A percentile compares a stretch with the other conserved stretches of the same genome.
phyloP scores from a whole-genome alignment of 805 yeast species.

The Zygoascus tannicola region DNA sequence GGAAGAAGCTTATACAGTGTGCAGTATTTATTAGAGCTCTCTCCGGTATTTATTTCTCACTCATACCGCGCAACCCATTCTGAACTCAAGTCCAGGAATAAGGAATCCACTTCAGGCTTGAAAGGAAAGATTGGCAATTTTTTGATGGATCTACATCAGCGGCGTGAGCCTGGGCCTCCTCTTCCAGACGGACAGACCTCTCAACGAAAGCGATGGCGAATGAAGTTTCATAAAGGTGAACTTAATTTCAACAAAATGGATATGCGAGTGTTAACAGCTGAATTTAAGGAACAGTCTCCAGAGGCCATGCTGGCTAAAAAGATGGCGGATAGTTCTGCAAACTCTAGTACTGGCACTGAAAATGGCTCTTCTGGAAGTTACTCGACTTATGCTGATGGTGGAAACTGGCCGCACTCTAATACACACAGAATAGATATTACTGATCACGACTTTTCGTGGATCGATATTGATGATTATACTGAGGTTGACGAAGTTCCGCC shows the following conservation, averaged over 20 bases:
- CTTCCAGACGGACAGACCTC: slow-evolving; percentile 25
- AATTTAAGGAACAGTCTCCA: slow-evolving; percentile 47
- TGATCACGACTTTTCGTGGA: slow-evolving; percentile 45
- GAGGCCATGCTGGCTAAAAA: slow-evolving; percentile 32
- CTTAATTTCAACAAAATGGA: slow-evolving; percentile 63
- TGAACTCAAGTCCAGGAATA: slow-evolving; percentile 8
- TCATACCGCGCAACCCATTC: slow-evolving; percentile 45
- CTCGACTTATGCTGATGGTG: slow-evolving; percentile 15
- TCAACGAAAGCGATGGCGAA: slow-evolving; percentile 30
- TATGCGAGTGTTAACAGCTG: slow-evolving; percentile 54
- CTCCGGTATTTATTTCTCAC: slow-evolving; percentile 69
- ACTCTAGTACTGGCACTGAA: slow-evolving; percentile 3
- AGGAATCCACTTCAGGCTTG: slow-evolving; percentile 51
- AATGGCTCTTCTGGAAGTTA: slow-evolving; percentile 9
- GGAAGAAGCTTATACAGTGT: slow-evolving; percentile 67
- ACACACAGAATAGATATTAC: slow-evolving; percentile 23
- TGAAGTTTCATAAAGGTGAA: slow-evolving; percentile 59
- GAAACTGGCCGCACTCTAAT: slow-evolving; percentile 16
- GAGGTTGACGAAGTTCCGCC: slow-evolving; percentile 44
- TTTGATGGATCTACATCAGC: slow-evolving; percentile 58
- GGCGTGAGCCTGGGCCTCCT: slow-evolving; percentile 28
- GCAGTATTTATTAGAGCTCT: slow-evolving; percentile 64
- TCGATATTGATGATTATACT: slow-evolving; percentile 63
- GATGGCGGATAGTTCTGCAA: slow-evolving; percentile 13
- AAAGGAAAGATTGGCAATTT: slow-evolving; percentile 51